These are phyloP conservation scores for Oemleria cerasiformis DNA, from an alignment of 306 rosid genomes.

Conservation along the genomic window DNA sequence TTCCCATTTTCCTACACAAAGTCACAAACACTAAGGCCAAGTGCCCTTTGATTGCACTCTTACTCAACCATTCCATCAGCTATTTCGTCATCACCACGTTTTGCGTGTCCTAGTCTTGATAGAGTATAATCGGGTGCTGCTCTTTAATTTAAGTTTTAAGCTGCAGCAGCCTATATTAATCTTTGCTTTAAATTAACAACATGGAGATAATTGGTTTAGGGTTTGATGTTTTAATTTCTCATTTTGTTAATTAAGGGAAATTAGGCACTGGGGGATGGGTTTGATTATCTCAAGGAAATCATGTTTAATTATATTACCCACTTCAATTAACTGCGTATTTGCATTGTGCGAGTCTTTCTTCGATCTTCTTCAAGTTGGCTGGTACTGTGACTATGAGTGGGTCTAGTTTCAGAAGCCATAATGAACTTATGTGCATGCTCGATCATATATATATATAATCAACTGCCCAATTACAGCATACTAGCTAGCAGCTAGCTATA, in stretches of 20 bases:
- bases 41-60: constrained; percentile 53
- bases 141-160: constrained; percentile 18
- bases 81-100: constrained; percentile 75
- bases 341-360: neutral
- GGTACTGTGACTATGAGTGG: constrained; percentile 11
- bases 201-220: neutral
- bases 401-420: constrained; percentile 3
- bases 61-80: constrained; percentile 70
- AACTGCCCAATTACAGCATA: constrained; percentile 12
- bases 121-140: constrained; percentile 22
- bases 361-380: constrained; percentile 6
- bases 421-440: neutral
- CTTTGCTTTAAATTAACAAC: constrained; percentile 18
- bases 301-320: neutral
- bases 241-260: neutral
- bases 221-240: neutral
- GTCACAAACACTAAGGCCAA: constrained; percentile 14
- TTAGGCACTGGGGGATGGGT: constrained; percentile 3
- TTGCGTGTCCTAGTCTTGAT: constrained; percentile 42
- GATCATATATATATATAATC: neutral
- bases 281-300: constrained; percentile 7
- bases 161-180: neutral
- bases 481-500: no score
- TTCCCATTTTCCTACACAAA: constrained; percentile 36
- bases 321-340: neutral